Evolutionary conservation across 441 rosid species (phyloP), one percentile per base, ranked within the genome.

Genomic region (Gossypium davidsonii): DNA sequence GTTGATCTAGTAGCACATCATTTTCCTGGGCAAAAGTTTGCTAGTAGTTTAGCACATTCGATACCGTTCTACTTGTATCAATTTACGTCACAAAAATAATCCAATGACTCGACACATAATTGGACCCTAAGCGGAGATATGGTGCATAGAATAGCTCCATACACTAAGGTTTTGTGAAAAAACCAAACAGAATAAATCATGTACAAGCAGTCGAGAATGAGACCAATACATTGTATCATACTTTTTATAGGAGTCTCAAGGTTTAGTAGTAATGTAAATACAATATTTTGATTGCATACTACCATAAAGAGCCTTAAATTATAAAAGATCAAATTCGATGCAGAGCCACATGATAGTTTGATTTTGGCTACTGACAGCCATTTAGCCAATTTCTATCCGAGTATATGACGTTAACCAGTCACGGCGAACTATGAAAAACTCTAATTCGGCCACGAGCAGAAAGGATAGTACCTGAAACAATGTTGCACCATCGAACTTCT

Each of bases 391-490:
- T 60, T 58, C 23, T 56, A n/a, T 18, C 18, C 2, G 15, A 39
- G n/a, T 23, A 49, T 52, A 58, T 48, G 28, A 28, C 2, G 49
- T 17, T 6, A 17, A 23, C 4, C 7, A 17, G 1, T 9, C 69
- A 61, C 12, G 14, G 20, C 3, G 6, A 56, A 42, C 28, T 21
- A 12, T 8, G n/a, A 42, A 21, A 57, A 5, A 4, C 6, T 37
- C 21, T 59, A 58, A n/a, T 9, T 26, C 15, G 57, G 25, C 74
- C 37, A 71, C 9, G 10, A 59, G 15, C 71, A 48, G 15, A 67
- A 55, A 65, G 56, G 25, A 72, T 3, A 44, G 67, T 86, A 84
- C 99, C 93, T 69, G 87, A 73, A 79, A 86, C 53, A 39, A 72
- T 44, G 72, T 42, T 59, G 89, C 80, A 70, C 78, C 75, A 66